These are phyloP conservation scores for Chaetomium sp. DNA, from an alignment of 2,329 filamentous ascomycete species.

Conservation along the genomic window DNA sequence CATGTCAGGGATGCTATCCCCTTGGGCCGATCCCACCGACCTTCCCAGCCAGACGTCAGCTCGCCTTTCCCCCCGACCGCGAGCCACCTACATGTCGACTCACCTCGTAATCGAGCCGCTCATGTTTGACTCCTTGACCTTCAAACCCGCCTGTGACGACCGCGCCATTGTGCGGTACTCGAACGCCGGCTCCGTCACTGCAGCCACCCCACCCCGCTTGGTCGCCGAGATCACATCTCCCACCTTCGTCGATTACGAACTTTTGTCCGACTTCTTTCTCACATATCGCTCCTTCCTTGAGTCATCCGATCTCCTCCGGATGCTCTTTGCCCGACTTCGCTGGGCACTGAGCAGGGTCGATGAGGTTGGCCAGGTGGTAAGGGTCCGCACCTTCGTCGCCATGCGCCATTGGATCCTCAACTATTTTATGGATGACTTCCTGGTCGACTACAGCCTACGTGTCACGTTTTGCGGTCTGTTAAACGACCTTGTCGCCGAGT, in stretches of 20 bases:
- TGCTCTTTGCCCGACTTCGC: slow-evolving; percentile 79
- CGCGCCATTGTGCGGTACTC: slow-evolving; percentile 81
- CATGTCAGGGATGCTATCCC: slow-evolving; percentile 43
- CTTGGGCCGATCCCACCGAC: slow-evolving; percentile 35
- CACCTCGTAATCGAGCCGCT: slow-evolving; percentile 64
- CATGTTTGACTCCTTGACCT: slow-evolving; percentile 81
- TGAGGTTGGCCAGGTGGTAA: slow-evolving; percentile 88
- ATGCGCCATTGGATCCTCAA: slow-evolving; percentile 97
- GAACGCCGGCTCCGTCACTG: slow-evolving; percentile 71
- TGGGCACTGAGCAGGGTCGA: slow-evolving; percentile 84
- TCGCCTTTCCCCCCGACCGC: slow-evolving; percentile 46
- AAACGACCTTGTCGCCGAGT: slow-evolving; percentile 66
- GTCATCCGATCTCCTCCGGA: slow-evolving; percentile 72
- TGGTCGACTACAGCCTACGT: slow-evolving; percentile 72
- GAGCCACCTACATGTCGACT: slow-evolving; percentile 53
- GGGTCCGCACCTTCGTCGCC: slow-evolving; percentile 92
- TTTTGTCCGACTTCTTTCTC: slow-evolving; percentile 96
- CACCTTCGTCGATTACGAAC: slow-evolving; percentile 92
- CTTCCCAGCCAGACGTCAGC: slow-evolving; percentile 43
- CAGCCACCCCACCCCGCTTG: slow-evolving; percentile 85
- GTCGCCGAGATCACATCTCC: slow-evolving; percentile 97
- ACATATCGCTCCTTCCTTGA: slow-evolving; percentile 89
- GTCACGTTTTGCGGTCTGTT: slow-evolving; percentile 77
- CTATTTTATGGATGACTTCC: slow-evolving; percentile 95
- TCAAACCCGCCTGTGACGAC: slow-evolving; percentile 78